phyloP scores from a whole-genome alignment of 108 stramenopile genomes.

The Conticribra guillardii region DNA sequence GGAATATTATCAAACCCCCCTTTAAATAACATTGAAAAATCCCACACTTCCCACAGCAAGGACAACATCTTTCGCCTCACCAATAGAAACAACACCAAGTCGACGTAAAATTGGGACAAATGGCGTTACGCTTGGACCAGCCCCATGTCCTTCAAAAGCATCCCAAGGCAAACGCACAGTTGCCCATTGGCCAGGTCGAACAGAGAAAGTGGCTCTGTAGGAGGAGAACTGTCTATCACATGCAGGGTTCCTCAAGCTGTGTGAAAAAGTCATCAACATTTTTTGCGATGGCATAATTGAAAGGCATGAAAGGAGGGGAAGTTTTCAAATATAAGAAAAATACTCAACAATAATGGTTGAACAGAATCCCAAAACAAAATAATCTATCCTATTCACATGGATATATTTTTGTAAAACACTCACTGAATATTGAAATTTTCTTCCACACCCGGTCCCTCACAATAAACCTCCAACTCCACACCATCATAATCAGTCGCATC shows the following conservation, averaged over 20 bases:
- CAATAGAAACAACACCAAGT: slow-evolving; percentile 71
- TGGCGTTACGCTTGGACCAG: slow-evolving; percentile 55
- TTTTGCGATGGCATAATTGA: slow-evolving; percentile 8
- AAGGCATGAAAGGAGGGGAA: neutral
- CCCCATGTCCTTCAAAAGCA: slow-evolving; percentile 60
- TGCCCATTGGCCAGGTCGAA: slow-evolving; percentile 55
- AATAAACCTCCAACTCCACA: slow-evolving; percentile 73
- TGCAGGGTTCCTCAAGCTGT: slow-evolving; percentile 60
- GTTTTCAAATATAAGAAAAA: neutral
- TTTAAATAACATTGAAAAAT: slow-evolving; percentile 57
- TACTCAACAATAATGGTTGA: neutral
- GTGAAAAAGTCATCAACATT: neutral
- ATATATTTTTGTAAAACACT: slow-evolving; percentile 41
- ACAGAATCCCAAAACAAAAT: no score
- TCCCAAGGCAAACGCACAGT: slow-evolving; percentile 68
- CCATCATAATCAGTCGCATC: slow-evolving; percentile 75
- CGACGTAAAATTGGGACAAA: slow-evolving; percentile 57
- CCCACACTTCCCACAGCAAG: slow-evolving; percentile 60
- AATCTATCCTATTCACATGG: no score
- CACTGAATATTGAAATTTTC: slow-evolving; percentile 81
- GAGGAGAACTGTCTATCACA: slow-evolving; percentile 63
- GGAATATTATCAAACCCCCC: no score
- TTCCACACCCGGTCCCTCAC: slow-evolving; percentile 42
- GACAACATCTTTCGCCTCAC: slow-evolving; percentile 62
- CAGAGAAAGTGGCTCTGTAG: slow-evolving; percentile 58